These are phyloP conservation scores for Solanum ossicruentum DNA, from an alignment of 257 asterid species.

Conservation along the genomic window DNA sequence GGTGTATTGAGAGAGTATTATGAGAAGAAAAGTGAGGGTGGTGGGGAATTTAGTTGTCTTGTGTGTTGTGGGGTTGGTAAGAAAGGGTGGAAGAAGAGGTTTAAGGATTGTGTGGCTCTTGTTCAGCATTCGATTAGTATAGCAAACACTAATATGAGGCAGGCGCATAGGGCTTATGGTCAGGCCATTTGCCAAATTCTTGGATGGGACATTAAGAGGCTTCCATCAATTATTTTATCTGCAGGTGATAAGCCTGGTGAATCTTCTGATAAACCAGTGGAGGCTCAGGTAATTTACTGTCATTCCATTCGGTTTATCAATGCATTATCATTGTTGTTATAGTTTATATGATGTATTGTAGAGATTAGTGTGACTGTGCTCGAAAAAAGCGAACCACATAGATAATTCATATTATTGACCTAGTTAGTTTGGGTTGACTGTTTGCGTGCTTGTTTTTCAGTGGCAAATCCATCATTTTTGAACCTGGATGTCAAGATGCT, in stretches of 20 bases:
- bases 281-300: slow-evolving; percentile 7
- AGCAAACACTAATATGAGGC: slow-evolving; percentile 36
- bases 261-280: slow-evolving; percentile 1
- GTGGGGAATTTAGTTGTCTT: slow-evolving; percentile 54
- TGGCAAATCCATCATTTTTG: neutral
- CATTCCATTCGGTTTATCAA: neutral
- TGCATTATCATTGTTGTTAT: neutral
- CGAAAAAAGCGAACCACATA: neutral
- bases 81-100: slow-evolving; percentile 34
- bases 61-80: slow-evolving; percentile 52
- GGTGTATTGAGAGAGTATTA: neutral
- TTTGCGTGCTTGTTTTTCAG: neutral
- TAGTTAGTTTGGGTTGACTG: neutral
- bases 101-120: slow-evolving; percentile 55
- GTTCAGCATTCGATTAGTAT: slow-evolving; percentile 47
- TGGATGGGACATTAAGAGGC: slow-evolving; percentile 66
- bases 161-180: slow-evolving; percentile 47
- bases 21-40: neutral
- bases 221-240: slow-evolving; percentile 24
- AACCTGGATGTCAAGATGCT: neutral
- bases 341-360: neutral
- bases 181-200: slow-evolving; percentile 52
- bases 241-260: slow-evolving; percentile 5
- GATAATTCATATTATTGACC: neutral
- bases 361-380: neutral